Evolutionary conservation across 306 rosid species (phyloP), one percentile per base, ranked within the genome.

Genomic region (Corylus heterophylla): DNA sequence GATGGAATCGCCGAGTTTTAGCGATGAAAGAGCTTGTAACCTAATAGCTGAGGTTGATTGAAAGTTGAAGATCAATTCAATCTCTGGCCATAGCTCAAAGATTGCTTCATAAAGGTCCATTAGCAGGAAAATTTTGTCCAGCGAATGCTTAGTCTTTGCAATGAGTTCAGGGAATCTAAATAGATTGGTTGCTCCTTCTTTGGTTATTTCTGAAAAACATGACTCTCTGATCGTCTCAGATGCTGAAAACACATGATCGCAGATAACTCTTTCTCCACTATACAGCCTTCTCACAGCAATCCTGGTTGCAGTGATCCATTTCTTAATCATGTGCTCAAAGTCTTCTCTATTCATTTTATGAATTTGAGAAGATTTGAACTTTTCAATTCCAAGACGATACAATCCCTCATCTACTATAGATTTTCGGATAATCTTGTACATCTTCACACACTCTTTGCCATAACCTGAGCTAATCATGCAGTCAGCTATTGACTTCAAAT

Each of bases 381-480:
- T 80, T 64, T 82, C 80, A 27, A 83, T 75, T 71, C 86, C 85
- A 3, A 89, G 86, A 64, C 47, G 80, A 71, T 67, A 66, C 83
- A 89, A 51, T n/a, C 83, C 83, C 79, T 83, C 91, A 2, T 89
- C 89, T n/a, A 85, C 48, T 2, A 73, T 80, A 12, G 89, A 85
- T 63, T 85, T 87, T 73, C 93, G 39, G 29, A 87, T 71, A 10
- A 54, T 14, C 20, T 62, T 85, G 78, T 85, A 89, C 42, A 84
- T 78, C 77, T 77, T 85, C 44, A 71, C 71, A 17, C 91, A 87
- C 82, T 89, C 91, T 69, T 75, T 80, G 7, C 87, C 89, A 82
- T 87, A 89, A 45, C 93, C 93, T 54, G 82, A 79, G 20, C 71
- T 67, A 50, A 87, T 87, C 93, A 89, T 89, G 54, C 89, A 89